These are phyloP conservation scores for Pyrrhoderma noxium DNA, from an alignment of 1,284 basidiomycete genomes.

Conservation along the genomic window DNA sequence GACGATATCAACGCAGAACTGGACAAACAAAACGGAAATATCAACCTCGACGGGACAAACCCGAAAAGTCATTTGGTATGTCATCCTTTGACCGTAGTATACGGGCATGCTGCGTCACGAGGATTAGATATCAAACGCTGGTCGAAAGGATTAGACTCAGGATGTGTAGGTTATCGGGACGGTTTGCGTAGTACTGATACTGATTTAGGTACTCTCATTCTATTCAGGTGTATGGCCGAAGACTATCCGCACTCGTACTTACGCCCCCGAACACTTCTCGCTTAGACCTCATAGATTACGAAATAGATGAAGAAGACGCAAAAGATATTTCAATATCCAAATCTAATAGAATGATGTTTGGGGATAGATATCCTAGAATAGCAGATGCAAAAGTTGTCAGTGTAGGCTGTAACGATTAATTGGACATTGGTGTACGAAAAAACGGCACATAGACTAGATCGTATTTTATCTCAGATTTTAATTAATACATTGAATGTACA, in stretches of 20 bases:
- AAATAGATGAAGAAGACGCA: neutral
- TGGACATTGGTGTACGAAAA: neutral
- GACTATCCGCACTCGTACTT: conserved; percentile 53
- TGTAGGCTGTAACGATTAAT: conserved; percentile 1
- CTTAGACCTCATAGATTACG: neutral
- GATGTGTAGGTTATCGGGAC: conserved; percentile 74
- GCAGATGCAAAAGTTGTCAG: conserved; percentile 8
- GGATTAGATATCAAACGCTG: conserved; percentile 74
- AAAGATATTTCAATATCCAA: neutral
- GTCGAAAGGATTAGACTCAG: conserved; percentile 75
- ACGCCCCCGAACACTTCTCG: neutral
- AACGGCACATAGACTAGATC: too few species aligned
- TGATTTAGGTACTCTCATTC: neutral
- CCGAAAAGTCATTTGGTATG: conserved; percentile 61
- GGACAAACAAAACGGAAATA: too few species aligned
- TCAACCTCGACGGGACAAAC: too few species aligned
- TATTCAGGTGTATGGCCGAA: conserved; percentile 41
- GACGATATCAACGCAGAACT: conserved; percentile 26
- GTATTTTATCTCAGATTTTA: too few species aligned
- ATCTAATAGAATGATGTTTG: conserved; percentile 6
- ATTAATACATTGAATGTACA: neutral
- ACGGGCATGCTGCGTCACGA: conserved; percentile 73
- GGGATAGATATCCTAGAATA: neutral
- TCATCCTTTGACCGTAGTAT: conserved; percentile 70
- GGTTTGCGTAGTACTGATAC: too few species aligned